phyloP scores from a whole-genome alignment of 441 rosid genomes.

The Populus trichocarpa region DNA sequence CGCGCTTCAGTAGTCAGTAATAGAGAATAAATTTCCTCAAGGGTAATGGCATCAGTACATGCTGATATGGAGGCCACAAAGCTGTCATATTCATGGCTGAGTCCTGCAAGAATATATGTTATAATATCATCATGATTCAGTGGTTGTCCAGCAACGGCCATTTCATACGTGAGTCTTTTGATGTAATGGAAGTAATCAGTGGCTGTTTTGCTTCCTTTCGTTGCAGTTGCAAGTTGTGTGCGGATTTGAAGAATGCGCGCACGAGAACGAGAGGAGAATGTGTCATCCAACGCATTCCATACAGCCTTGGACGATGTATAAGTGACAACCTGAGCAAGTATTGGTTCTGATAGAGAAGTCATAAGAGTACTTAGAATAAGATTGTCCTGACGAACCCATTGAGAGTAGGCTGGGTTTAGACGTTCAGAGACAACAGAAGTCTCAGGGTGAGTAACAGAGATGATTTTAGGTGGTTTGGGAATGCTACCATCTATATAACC shows the following conservation, averaged over 20 bases:
- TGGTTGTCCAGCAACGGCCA: accelerated
- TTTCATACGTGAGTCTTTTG: not conserved
- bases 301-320: not conserved
- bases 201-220: accelerated
- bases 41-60: accelerated
- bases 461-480: no score
- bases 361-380: accelerated
- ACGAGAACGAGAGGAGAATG: not conserved
- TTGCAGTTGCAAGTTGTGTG: not conserved
- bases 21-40: no score
- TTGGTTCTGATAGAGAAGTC: accelerated
- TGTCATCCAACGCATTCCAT: not conserved
- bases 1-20: accelerated
- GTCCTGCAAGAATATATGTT: not conserved
- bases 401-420: not conserved
- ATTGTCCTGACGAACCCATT: accelerated
- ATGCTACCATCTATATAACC: no score
- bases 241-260: accelerated
- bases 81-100: not conserved
- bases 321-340: not conserved
- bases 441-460: no score
- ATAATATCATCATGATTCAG: not conserved
- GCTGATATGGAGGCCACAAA: accelerated
- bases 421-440: accelerated
- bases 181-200: no score